Conservation (phyloP, 1,284 basidiomycete genomes). For the Singerocomus inundabilis region DNA sequence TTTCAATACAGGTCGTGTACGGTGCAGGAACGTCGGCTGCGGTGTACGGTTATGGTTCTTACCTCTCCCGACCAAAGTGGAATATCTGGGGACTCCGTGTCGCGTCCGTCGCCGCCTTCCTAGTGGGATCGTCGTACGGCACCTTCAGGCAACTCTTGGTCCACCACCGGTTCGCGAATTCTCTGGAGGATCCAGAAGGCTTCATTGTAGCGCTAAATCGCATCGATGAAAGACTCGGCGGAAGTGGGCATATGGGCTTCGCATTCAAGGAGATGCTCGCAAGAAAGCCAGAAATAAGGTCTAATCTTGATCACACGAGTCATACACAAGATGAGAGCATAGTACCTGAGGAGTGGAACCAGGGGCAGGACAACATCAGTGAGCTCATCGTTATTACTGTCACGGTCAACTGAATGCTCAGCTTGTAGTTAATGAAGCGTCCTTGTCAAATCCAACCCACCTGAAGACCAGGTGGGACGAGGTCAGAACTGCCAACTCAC, state of each 20-base stretch:
- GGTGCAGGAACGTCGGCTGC: conserved; percentile 27
- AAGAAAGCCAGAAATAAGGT: conserved; percentile 13
- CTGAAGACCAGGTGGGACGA: conserved; percentile 57
- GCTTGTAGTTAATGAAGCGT: conserved; percentile 6
- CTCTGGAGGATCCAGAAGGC: conserved; percentile 46
- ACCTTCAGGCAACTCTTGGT: conserved; percentile 43
- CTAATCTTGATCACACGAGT: conserved; percentile 4
- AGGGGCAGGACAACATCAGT: conserved; percentile 12
- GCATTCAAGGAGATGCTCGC: conserved; percentile 22
- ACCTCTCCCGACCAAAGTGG: conserved; percentile 32
- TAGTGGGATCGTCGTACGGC: conserved; percentile 31
- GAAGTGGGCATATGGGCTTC: conserved; percentile 27
- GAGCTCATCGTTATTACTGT: conserved; percentile 2
- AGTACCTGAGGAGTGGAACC: conserved; percentile 26
- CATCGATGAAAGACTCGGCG: conserved; percentile 36
- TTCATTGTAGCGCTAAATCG: conserved; percentile 42
- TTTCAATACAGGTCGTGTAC: conserved; percentile 26
- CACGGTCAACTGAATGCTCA: background rate
- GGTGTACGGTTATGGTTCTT: conserved; percentile 30
- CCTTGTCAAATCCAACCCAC: conserved; percentile 16
- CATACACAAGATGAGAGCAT: conserved; percentile 10
- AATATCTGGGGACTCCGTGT: conserved; percentile 24
- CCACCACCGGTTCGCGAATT: conserved; percentile 45
- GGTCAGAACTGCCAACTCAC: conserved; percentile 55
- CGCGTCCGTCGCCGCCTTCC: conserved; percentile 24